Conservation (phyloP, 108 stramenopile species). For the Nitzschia palea region DNA sequence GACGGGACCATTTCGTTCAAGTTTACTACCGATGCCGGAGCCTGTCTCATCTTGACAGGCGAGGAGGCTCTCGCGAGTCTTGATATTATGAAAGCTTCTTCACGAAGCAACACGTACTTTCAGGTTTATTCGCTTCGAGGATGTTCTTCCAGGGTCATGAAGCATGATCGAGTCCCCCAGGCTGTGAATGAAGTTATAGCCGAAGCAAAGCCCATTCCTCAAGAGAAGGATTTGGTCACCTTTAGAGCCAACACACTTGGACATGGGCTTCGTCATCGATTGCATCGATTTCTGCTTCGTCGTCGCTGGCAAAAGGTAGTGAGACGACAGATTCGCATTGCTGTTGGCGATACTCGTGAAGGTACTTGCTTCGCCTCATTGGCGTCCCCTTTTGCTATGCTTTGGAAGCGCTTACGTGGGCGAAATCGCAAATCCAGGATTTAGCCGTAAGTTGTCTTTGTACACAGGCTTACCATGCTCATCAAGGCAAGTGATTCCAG, state of each 20-base stretch:
- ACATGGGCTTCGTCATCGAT: not conserved
- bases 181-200: not conserved
- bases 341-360: not conserved
- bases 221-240: not conserved
- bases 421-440: not conserved
- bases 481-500: too few relatives aligned
- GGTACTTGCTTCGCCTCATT: not conserved
- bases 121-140: conserved; percentile 11
- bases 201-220: not conserved
- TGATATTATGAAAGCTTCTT: not conserved
- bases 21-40: conserved; percentile 18
- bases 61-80: conserved; percentile 10
- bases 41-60: conserved; percentile 15
- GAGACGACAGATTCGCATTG: conserved; percentile 14
- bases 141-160: conserved; percentile 5
- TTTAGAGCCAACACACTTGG: not conserved
- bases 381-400: not conserved
- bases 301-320: conserved; percentile 19
- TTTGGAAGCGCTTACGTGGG: conserved; percentile 13
- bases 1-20: conserved; percentile 1
- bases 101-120: conserved; percentile 2
- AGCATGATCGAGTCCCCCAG: not conserved
- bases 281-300: conserved; percentile 8
- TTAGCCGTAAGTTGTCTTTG: not conserved
- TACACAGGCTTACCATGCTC: too few relatives aligned